Base-by-base conservation (phyloP, 2,329 filamentous ascomycete species). In the Tolypocladium album region DNA sequence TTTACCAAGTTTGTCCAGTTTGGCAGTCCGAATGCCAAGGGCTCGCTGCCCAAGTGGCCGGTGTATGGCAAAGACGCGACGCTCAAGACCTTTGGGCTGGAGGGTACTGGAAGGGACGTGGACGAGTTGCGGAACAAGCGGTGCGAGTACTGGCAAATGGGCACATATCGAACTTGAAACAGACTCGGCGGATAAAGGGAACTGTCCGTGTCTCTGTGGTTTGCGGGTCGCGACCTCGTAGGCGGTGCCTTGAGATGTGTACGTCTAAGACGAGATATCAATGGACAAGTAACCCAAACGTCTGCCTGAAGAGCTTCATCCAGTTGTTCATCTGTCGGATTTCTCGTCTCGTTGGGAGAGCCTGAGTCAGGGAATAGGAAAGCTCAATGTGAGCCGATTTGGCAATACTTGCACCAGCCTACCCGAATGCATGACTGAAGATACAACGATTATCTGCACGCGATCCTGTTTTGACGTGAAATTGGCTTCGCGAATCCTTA, bases 1-100 rank as follows among this genome's bases (percentile, higher is more conserved):
- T 63, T 75, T 11, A 66, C 66, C 4, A 67, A 63, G 36, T 75
- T 74, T 62, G 67, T 63, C 1, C 61, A 63, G 62, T 68, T 58
- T 13, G 71, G 71, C 1, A 63, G 59, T 22, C 70, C 72, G 15
- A 69, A 69, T 38, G 36, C 24, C 22, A 39, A 11, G 24, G 38
- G 24, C 1, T 20, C 60, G 56, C 47, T 58, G 12, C 47, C 47
- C 13, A 9, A 39, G 20, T 63, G 63, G 58, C 36, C 59, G 1
- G 43, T 38, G 22, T 65, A 64, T 20, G 63, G 61, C 13, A 36
- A 34, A 3, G 24, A 59, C 5, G 58, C 55, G 24, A 56, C 13
- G 47, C 27, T 58, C 20, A 8, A n/a, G 40, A 59, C 64, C 2
- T 60, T 66, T 36, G 64, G 57, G 15, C 42, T 22, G 8, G 61